Conservation (phyloP, 2,329 filamentous ascomycete genomes). For the Neonectria faginata region DNA sequence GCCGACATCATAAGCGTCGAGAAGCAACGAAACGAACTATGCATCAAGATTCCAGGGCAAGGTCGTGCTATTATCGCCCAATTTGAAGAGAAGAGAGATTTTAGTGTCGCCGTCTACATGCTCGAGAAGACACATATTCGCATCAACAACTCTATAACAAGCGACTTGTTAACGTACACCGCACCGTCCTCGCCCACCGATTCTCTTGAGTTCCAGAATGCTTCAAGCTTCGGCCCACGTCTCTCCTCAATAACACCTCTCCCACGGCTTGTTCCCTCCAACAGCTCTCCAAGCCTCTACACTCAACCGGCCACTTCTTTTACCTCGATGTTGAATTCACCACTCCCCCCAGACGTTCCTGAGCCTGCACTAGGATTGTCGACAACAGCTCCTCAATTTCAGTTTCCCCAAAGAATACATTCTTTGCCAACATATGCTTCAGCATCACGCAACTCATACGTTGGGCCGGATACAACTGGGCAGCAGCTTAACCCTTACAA, state of each 20-base stretch:
- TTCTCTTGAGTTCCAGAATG: not conserved
- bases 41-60: constrained; percentile 43
- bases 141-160: constrained; percentile 36
- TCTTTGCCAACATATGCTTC: constrained; percentile 28
- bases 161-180: not conserved
- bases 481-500: constrained; percentile 44
- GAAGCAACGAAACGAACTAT: constrained; percentile 36
- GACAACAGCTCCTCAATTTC: not conserved
- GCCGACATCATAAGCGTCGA: constrained; percentile 41
- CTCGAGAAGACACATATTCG: constrained; percentile 49
- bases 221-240: constrained; percentile 34
- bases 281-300: constrained; percentile 3
- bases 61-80: constrained; percentile 41
- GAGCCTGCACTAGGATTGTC: not conserved
- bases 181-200: not conserved
- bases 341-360: constrained; percentile 10
- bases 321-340: constrained; percentile 30
- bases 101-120: constrained; percentile 48
- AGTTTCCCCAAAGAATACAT: constrained; percentile 27
- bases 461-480: constrained; percentile 8
- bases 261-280: constrained; percentile 2
- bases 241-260: constrained; percentile 44
- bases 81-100: constrained; percentile 50
- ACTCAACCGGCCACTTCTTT: constrained; percentile 26
- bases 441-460: not conserved